Evolutionary conservation across 2,329 filamentous ascomycete species (phyloP).

Genomic region (Aspergillus proliferans): DNA sequence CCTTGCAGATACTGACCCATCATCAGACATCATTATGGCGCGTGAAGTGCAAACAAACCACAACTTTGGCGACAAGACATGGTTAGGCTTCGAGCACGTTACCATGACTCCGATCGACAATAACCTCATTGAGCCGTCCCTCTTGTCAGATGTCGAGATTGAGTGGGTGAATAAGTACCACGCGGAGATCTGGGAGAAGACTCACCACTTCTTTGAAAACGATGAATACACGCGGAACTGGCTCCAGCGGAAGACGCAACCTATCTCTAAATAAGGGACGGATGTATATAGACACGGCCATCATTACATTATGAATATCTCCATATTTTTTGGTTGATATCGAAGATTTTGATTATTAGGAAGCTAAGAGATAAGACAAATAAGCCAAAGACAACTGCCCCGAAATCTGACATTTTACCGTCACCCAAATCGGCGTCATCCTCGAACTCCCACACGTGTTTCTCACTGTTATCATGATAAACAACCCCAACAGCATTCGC

Average conservation of each 20-base stretch:
- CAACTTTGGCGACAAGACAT: conserved; percentile 88
- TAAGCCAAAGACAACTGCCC: too few species aligned
- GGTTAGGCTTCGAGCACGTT: conserved; percentile 90
- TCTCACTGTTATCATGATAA: too few species aligned
- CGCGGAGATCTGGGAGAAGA: conserved; percentile 73
- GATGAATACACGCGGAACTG: conserved; percentile 69
- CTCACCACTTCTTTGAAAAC: conserved; percentile 65
- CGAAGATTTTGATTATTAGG: too few species aligned
- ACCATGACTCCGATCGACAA: conserved; percentile 94
- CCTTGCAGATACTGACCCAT: neutral
- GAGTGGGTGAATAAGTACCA: conserved; percentile 86
- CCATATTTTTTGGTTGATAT: too few species aligned
- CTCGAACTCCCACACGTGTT: too few species aligned
- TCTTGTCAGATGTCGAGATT: conserved; percentile 70
- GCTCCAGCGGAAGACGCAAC: conserved; percentile 80
- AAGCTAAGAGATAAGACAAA: too few species aligned
- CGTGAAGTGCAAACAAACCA: conserved; percentile 80
- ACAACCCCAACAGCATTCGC: too few species aligned
- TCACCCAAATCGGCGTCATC: too few species aligned
- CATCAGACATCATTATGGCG: conserved; percentile 72
- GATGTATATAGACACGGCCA: neutral
- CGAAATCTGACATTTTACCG: too few species aligned
- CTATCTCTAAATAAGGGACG: conserved; percentile 44
- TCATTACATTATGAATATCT: neutral
- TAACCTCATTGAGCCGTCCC: conserved; percentile 69